Conservation (phyloP, 2,329 filamentous ascomycete species). For the Endothia cerciana region DNA sequence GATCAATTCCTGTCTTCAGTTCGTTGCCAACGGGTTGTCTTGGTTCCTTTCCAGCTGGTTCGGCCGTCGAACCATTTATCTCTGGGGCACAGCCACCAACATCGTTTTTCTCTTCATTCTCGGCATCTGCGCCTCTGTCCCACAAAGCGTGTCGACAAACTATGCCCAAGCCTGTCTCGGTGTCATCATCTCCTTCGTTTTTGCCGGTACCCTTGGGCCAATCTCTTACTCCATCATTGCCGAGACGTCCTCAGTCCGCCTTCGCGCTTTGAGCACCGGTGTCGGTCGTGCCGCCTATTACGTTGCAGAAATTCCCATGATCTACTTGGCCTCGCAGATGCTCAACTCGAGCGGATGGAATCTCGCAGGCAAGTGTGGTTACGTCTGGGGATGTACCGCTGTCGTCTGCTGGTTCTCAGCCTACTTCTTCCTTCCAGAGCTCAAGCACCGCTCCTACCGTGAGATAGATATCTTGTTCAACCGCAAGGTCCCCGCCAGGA, state of each 20-base stretch:
- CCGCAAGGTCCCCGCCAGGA: constrained; percentile 44
- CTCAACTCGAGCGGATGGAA: constrained; percentile 57
- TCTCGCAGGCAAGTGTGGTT: constrained; percentile 50
- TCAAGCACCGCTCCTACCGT: constrained; percentile 49
- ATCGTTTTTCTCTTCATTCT: constrained; percentile 58
- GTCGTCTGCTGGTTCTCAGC: constrained; percentile 45
- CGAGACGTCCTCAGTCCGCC: constrained; percentile 68
- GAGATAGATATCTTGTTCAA: constrained; percentile 51
- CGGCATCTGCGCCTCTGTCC: constrained; percentile 60
- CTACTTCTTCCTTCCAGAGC: constrained; percentile 49
- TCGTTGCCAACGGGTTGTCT: constrained; percentile 32
- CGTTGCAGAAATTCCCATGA: constrained; percentile 66
- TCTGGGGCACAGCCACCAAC: constrained; percentile 62
- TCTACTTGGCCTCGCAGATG: constrained; percentile 64
- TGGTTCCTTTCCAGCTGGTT: constrained; percentile 43
- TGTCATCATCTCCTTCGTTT: constrained; percentile 68
- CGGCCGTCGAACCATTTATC: constrained; percentile 61
- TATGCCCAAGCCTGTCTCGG: constrained; percentile 65
- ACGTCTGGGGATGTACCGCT: constrained; percentile 51
- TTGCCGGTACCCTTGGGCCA: constrained; percentile 64
- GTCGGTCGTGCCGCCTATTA: constrained; percentile 68
- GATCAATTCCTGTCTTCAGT: constrained; percentile 28
- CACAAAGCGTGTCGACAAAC: constrained; percentile 44
- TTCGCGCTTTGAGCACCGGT: constrained; percentile 67
- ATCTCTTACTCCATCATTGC: constrained; percentile 70